Conservation (phyloP, 1,139 yeast genomes). For the Nakaseomyces uthaithaninus region DNA sequence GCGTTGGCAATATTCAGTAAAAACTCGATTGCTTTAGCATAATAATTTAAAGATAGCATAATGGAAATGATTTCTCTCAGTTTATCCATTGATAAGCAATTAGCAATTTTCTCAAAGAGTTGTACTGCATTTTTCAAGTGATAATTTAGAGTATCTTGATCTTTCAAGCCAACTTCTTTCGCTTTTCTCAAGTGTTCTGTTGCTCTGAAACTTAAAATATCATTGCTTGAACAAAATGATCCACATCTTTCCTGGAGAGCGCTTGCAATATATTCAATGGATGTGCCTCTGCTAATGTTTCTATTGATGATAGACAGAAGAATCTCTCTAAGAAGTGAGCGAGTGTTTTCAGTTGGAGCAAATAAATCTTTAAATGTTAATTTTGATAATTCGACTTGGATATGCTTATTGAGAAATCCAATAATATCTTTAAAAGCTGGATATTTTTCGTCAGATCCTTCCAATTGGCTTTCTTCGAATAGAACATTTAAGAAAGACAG, state of each 20-base stretch:
- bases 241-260: constrained; percentile 91
- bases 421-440: constrained; percentile 53
- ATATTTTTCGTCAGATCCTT: constrained; percentile 36
- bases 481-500: constrained; percentile 77
- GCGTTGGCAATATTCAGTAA: constrained; percentile 69
- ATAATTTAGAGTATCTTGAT: constrained; percentile 59
- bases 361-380: constrained; percentile 70
- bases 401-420: constrained; percentile 55
- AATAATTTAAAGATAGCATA: constrained; percentile 69
- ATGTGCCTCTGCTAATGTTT: constrained; percentile 83
- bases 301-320: constrained; percentile 83
- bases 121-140: constrained; percentile 69
- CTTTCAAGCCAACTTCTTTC: constrained; percentile 61
- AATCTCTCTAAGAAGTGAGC: constrained; percentile 73
- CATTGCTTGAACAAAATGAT: constrained; percentile 88
- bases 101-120: constrained; percentile 73
- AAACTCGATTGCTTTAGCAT: constrained; percentile 80
- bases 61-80: constrained; percentile 73
- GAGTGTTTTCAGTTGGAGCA: constrained; percentile 53
- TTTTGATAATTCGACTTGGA: constrained; percentile 59
- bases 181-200: constrained; percentile 87
- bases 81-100: constrained; percentile 67
- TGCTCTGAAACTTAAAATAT: constrained; percentile 89
- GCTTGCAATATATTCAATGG: constrained; percentile 82
- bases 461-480: constrained; percentile 58